Evolutionary conservation across 768 basidiomycete species (phyloP).

Genomic region (Mycena albidolilacea): DNA sequence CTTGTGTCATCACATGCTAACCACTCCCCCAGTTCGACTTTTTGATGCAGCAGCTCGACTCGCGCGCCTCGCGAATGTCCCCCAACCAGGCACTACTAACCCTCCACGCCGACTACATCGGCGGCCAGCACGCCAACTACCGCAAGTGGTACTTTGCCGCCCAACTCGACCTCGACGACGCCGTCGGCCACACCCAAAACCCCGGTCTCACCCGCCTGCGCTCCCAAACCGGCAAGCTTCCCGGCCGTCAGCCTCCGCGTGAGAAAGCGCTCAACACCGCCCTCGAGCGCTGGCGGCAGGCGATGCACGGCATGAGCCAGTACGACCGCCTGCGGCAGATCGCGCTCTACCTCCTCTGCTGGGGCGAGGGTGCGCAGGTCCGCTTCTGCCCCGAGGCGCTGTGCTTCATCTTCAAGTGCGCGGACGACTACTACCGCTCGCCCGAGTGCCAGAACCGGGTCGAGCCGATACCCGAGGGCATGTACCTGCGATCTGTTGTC

Average conservation of each 20-base stretch:
- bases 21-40: conserved; percentile 85
- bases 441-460: conserved; percentile 95
- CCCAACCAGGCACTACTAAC: conserved; percentile 96
- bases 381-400: conserved; percentile 97
- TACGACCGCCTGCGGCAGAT: conserved; percentile 98
- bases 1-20: neutral
- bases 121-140: conserved; percentile 98
- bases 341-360: conserved; percentile 93
- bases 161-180: conserved; percentile 98
- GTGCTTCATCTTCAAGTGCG: conserved; percentile 99
- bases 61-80: conserved; percentile 96
- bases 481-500: conserved; percentile 91
- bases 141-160: conserved; percentile 99
- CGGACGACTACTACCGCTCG: conserved; percentile 98
- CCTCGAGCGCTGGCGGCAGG: conserved; percentile 93
- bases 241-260: conserved; percentile 60
- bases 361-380: conserved; percentile 99
- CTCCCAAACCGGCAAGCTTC: conserved; percentile 67
- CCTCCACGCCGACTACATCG: conserved; percentile 98
- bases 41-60: conserved; percentile 97
- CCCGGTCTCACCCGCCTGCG: conserved; percentile 88
- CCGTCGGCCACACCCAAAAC: conserved; percentile 93
- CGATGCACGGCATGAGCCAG: conserved; percentile 99
- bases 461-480: conserved; percentile 94
- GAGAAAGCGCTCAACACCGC: conserved; percentile 85